Base-by-base conservation (phyloP, 2,329 filamentous ascomycete species). In the Aspergillus quadrilineatus region DNA sequence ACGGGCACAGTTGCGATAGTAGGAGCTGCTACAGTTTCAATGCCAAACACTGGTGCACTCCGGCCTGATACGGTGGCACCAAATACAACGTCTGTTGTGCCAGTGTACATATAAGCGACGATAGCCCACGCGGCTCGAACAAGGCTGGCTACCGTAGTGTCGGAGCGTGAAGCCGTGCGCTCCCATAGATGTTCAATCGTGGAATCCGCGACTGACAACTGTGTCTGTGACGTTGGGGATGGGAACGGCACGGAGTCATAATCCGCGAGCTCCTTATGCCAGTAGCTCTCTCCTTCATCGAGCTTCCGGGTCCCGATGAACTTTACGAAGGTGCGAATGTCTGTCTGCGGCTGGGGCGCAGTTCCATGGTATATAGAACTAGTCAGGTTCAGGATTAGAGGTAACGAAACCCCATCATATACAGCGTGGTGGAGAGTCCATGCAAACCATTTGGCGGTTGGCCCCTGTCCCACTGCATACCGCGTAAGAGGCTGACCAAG, bases 21-120 rank as follows among this genome's bases (percentile, higher is more conserved):
- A 1, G 72, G 71, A 0, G 82, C 82, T 7, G 81, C 73, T 1
- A 80, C 76, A 3, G 77, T 70, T 2, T 78, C 72, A 10, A 84
- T 78, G 1, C 77, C 74, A 3, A 73, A 67, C 0, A 85, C 69
- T 0, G 80, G 76, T 2, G 78, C 73, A 56, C 84, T 81, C 8
- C 83, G 73, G 1, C 82, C 82, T 0, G 79, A 80, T 4, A 80
- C 66, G 0, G 83, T 74, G 52, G 82, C 80, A 1, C 82, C 82
- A 57, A 84, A 85, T 30, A 77, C 79, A 0, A 83, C 75, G 36
- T 81, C 69, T 0, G 71, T 67, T 0, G 75, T 75, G 0, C 80
- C 15, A 7, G 15, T 80, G 60, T 81, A 82, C 4, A 68, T 68
- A 1, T 76, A 72, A 2, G 84, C 64, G 0, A 81, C 73, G 14